phyloP scores from a whole-genome alignment of 169 alveolate species.

The Babesia caballi region DNA sequence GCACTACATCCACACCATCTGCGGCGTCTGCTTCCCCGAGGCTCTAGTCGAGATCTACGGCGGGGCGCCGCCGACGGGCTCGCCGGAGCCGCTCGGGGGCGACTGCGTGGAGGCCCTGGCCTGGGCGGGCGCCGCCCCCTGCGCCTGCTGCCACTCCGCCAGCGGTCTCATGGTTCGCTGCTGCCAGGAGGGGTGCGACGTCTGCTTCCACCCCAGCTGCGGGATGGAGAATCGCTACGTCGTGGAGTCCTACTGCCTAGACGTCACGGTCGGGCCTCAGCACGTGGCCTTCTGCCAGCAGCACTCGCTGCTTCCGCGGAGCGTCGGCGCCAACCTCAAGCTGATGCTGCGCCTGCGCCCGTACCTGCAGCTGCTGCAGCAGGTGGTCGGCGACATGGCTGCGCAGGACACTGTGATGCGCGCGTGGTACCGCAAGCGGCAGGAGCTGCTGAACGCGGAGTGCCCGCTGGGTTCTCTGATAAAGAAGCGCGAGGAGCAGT shows the following conservation, averaged over 20 bases:
- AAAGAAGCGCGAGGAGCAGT: not conserved
- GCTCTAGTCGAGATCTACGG: not conserved
- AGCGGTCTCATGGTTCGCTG: constrained; percentile 46
- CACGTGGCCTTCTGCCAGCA: constrained; percentile 53
- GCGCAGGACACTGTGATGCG: constrained; percentile 64
- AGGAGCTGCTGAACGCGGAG: constrained; percentile 66
- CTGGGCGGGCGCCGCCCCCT: not conserved
- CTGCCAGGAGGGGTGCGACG: constrained; percentile 18
- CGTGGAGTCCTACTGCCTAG: constrained; percentile 39
- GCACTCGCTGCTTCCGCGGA: constrained; percentile 37
- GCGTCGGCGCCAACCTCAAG: constrained; percentile 50
- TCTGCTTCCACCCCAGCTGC: constrained; percentile 48
- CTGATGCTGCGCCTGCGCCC: constrained; percentile 23
- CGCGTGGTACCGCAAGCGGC: constrained; percentile 67
- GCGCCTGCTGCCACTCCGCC: constrained; percentile 21
- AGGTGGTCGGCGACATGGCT: constrained; percentile 30
- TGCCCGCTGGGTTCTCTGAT: constrained; percentile 52
- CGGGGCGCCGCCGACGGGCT: not conserved
- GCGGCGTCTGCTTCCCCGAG: constrained; percentile 46
- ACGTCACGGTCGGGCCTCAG: constrained; percentile 10
- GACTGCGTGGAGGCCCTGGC: not conserved
- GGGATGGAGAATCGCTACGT: constrained; percentile 23
- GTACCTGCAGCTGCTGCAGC: constrained; percentile 18
- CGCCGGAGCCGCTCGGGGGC: not conserved
- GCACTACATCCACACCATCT: constrained; percentile 20